Evolutionary conservation across 2,329 filamentous ascomycete genomes (phyloP).

Genomic region (Grosmannia huntii): DNA sequence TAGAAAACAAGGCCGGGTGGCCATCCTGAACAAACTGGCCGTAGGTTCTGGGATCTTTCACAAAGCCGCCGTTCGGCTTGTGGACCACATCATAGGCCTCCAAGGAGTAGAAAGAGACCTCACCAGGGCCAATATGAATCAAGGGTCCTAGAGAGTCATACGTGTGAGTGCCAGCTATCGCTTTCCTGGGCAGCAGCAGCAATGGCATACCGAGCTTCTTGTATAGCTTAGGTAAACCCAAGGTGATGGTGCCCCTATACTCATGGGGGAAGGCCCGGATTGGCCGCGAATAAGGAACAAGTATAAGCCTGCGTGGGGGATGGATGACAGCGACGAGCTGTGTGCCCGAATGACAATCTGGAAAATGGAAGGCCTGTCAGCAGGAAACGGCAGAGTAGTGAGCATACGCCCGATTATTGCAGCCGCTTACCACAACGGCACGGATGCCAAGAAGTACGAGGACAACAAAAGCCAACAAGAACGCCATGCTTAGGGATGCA

Average conservation of each 20-base stretch:
- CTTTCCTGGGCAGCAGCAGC: too few species aligned
- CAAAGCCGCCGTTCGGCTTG: conserved; percentile 4
- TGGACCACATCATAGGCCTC: conserved; percentile 6
- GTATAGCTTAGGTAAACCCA: conserved; percentile 6
- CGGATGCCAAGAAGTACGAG: too few species aligned
- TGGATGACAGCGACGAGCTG: too few species aligned
- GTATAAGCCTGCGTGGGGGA: neutral
- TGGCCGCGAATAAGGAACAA: conserved; percentile 4
- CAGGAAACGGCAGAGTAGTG: too few species aligned
- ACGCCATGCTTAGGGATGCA: too few species aligned
- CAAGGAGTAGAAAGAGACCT: conserved; percentile 7
- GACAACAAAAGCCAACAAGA: too few species aligned
- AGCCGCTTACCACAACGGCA: too few species aligned
- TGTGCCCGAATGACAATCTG: too few species aligned
- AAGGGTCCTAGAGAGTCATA: neutral
- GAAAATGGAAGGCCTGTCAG: too few species aligned
- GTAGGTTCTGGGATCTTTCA: conserved; percentile 7
- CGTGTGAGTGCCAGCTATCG: too few species aligned
- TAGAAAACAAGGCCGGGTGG: neutral
- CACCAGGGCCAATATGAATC: conserved; percentile 7
- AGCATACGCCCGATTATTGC: too few species aligned
- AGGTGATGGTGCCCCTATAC: conserved; percentile 2
- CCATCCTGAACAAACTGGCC: conserved; percentile 8
- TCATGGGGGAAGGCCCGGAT: conserved; percentile 6
- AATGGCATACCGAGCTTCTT: neutral